Evolutionary conservation across 176 grass and related monocot genomes (phyloP), one percentile per base, ranked within the genome.

Genomic region (Paspalum notatum): DNA sequence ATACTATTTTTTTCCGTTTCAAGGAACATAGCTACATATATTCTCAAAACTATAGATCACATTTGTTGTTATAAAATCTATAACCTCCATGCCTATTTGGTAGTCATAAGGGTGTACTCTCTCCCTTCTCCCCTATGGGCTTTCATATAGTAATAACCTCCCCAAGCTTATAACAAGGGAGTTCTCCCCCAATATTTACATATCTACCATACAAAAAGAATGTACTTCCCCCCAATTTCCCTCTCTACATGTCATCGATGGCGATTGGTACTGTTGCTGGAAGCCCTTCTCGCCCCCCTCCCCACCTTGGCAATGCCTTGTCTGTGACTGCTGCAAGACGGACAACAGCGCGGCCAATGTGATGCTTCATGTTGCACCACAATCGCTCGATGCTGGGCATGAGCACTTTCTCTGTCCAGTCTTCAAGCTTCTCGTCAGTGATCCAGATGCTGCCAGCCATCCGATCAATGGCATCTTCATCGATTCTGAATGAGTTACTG

Each of bases 401-500:
- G 20, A 96, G 67, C 39, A 93, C 89, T 56, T 83, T 90, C 20
- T 86, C 82, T 0, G 87, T 82, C 97, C 93, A 99, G 8, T 90
- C 97, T 53, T 91, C 91, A 11, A 96, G 74, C 64, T 86, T 92
- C 16, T 89, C 80, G 8, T 90, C 86, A 5, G 80, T 74, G 14
- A 96, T 64, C 91, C 97, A 99, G 69, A 85, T 3, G 17, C 84
- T 87, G 9, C 87, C 78, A 42, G 82, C 77, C 45, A 99, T 91
- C 47, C 66, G 62, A 80, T 99, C 97, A 26, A 96, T 72, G n/a
- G 88, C 89, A 62, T 96, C 93, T 21, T 99, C 93, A 80, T 99
- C 91, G 8, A 99, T 76, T 78, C 62, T 87, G 49, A 99, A 84
- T 37, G 85, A 91, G 39, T 53, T 82, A 14, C 82, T 49, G 43